A percentile compares a stretch with the other conserved stretches of the same genome.
phyloP scores from a whole-genome alignment of 2,329 filamentous ascomycete species.

The Plenodomus lindquistii region DNA sequence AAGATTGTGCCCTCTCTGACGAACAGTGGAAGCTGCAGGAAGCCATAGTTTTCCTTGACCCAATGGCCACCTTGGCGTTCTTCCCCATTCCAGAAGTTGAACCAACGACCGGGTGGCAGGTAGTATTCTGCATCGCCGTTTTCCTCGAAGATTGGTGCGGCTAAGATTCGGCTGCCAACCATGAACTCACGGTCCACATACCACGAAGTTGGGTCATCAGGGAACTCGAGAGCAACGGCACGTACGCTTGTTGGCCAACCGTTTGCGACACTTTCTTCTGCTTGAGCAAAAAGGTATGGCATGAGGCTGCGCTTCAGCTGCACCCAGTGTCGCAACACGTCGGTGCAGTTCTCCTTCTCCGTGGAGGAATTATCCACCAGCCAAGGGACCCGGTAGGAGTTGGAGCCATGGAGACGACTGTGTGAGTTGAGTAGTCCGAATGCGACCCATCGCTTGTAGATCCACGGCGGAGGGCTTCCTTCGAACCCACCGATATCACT shows the following conservation, averaged over 20 bases:
- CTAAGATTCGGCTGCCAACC: conserved; percentile 67
- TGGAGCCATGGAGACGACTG: conserved; percentile 70
- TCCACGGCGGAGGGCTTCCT: conserved; percentile 66
- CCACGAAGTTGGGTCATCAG: conserved; percentile 70
- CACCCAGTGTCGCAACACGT: conserved; percentile 59
- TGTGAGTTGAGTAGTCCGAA: conserved; percentile 73
- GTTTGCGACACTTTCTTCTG: conserved; percentile 53
- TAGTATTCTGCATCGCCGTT: conserved; percentile 69
- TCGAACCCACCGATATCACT: conserved; percentile 75
- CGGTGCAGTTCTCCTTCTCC: conserved; percentile 54
- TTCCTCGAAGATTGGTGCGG: conserved; percentile 67
- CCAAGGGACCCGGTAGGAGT: conserved; percentile 76
- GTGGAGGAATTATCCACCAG: conserved; percentile 66
- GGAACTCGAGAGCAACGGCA: conserved; percentile 71
- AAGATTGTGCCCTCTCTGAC: conserved; percentile 47
- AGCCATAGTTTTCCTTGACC: conserved; percentile 48
- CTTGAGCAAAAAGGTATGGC: conserved; percentile 61
- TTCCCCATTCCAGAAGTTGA: conserved; percentile 53
- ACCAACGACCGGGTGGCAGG: conserved; percentile 58
- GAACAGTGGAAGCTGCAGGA: conserved; percentile 47
- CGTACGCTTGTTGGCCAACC: conserved; percentile 65
- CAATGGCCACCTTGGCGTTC: conserved; percentile 49
- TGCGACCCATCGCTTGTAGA: conserved; percentile 80
- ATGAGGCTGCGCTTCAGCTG: conserved; percentile 60
- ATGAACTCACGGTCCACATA: conserved; percentile 73